phyloP scores from a whole-genome alignment of 2,329 filamentous ascomycete species.

The Pseudogymnoascus sp. region DNA sequence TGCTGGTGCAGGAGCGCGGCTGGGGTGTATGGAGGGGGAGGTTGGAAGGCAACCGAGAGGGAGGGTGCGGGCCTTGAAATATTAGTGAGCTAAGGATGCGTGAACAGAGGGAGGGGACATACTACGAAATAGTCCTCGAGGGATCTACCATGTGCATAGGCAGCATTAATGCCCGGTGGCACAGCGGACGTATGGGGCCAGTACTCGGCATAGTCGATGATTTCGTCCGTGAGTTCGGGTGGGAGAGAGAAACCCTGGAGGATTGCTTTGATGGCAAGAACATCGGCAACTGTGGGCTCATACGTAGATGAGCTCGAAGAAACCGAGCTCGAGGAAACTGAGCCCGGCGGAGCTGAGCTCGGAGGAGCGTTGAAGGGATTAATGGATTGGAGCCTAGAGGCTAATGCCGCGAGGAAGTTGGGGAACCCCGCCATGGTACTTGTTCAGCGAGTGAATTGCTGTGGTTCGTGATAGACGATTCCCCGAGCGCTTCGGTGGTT shows the following conservation, averaged over 20 bases:
- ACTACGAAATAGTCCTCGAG: slow-evolving; percentile 37
- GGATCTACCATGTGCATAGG: neutral
- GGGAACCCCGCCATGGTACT: neutral
- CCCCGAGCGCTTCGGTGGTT: neutral
- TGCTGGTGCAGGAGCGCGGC: neutral
- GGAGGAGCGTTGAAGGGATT: neutral
- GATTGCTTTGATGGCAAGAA: slow-evolving; percentile 41
- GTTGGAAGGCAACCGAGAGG: slow-evolving; percentile 8
- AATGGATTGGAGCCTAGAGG: neutral
- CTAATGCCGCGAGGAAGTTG: neutral
- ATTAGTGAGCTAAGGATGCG: slow-evolving; percentile 11
- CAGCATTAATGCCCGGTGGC: slow-evolving; percentile 8
- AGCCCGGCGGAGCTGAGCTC: neutral
- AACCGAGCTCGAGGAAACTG: no score
- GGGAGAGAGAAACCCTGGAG: slow-evolving; percentile 43
- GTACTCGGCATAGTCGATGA: slow-evolving; percentile 55
- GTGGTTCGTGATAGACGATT: neutral
- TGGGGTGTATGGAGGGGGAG: slow-evolving; percentile 17
- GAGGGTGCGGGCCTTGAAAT: neutral
- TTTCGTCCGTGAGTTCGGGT: slow-evolving; percentile 45
- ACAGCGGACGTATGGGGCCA: slow-evolving; percentile 42
- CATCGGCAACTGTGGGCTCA: slow-evolving; percentile 40
- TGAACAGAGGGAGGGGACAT: slow-evolving; percentile 17
- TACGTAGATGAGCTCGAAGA: neutral
- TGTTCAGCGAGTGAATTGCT: neutral